These are phyloP conservation scores for Trichoderma harzianum DNA, from an alignment of 2,329 filamentous ascomycete genomes.

Conservation along the genomic window DNA sequence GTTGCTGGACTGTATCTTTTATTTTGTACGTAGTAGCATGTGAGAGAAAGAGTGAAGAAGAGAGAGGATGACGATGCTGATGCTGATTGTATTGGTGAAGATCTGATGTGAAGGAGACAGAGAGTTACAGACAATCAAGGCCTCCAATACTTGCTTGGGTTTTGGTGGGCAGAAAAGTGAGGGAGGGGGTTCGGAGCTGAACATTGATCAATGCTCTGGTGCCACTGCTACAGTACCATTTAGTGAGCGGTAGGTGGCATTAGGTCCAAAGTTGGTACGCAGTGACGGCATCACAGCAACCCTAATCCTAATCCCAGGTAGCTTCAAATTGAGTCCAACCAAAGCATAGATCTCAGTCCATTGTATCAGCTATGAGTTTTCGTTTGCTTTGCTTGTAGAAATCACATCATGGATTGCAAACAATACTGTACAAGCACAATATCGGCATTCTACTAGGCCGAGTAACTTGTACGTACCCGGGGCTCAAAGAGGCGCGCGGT, in stretches of 20 bases:
- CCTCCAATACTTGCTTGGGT: not conserved
- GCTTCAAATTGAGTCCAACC: not conserved
- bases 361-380: not conserved
- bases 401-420: not conserved
- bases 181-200: not conserved
- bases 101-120: not conserved
- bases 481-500: constrained; percentile 16
- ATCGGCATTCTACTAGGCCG: not conserved
- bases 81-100: not conserved
- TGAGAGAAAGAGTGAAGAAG: not conserved
- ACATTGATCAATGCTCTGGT: not conserved
- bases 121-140: not conserved
- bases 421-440: not conserved
- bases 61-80: not conserved
- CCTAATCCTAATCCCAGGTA: not conserved
- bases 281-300: not conserved
- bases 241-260: not conserved
- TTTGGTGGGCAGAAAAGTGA: not conserved
- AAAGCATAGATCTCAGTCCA: not conserved
- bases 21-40: not conserved
- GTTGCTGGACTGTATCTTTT: not conserved
- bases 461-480: not conserved
- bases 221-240: not conserved
- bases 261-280: not conserved
- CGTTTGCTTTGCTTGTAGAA: not conserved